Conservation (phyloP, 345 rosid genomes). For the Durio zibethinus region DNA sequence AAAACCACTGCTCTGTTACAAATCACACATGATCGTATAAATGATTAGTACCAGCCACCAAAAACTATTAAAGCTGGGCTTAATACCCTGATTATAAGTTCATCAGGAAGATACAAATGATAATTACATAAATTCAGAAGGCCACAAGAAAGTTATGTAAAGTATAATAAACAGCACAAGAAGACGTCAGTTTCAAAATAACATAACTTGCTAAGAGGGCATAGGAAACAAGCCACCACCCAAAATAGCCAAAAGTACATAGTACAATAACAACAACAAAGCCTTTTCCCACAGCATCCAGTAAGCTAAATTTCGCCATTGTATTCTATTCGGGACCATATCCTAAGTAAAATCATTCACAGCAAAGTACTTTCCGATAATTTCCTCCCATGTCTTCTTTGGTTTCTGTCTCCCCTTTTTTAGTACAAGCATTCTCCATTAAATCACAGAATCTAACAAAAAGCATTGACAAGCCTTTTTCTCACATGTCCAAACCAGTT, state of each 20-base stretch:
- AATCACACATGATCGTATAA: constrained; percentile 39
- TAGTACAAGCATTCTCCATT: neutral
- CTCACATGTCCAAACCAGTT: neutral
- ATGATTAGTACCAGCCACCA: constrained; percentile 35
- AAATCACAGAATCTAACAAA: neutral
- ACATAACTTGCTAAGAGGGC: neutral
- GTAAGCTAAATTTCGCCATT: neutral
- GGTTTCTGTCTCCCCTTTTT: neutral
- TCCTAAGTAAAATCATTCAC: neutral
- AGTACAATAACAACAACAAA: neutral
- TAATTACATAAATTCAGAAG: neutral
- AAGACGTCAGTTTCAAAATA: neutral
- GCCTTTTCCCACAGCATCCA: neutral
- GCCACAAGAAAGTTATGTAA: neutral
- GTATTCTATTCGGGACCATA: neutral
- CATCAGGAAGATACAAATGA: neutral
- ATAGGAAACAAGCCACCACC: neutral
- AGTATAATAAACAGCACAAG: neutral
- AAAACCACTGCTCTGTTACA: constrained; percentile 96
- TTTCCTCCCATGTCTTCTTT: neutral
- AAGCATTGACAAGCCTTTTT: neutral
- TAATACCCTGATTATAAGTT: neutral
- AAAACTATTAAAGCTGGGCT: neutral
- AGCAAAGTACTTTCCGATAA: neutral
- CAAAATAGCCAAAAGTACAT: neutral